phyloP scores from a whole-genome alignment of 495 filamentous ascomycete species.

The Trypethelium eluteriae region DNA sequence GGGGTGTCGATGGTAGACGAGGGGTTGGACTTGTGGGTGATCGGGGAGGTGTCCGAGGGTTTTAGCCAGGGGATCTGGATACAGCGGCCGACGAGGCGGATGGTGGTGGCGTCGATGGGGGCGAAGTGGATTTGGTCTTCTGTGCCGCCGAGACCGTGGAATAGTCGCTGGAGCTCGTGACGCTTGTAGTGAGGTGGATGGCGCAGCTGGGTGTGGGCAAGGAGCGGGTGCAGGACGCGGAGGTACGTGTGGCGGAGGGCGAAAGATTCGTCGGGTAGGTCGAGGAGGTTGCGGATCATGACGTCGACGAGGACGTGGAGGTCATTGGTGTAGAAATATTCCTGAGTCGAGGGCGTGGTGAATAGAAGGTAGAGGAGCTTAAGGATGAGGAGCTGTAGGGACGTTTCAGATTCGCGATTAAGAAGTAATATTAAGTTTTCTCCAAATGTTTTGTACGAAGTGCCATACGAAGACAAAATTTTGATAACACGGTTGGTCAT shows the following conservation, averaged over 20 bases:
- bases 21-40: neutral
- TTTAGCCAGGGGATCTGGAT: constrained; percentile 74
- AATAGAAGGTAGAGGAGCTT: constrained; percentile 94
- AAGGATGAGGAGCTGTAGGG: constrained; percentile 84
- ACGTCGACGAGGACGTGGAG: constrained; percentile 90
- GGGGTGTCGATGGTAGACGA: neutral
- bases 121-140: constrained; percentile 57
- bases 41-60: neutral
- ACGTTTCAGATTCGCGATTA: constrained; percentile 87
- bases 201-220: constrained; percentile 82
- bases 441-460: constrained; percentile 83
- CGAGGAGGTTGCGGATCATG: constrained; percentile 89
- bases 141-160: constrained; percentile 54
- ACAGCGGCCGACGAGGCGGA: constrained; percentile 74
- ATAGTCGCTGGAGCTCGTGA: constrained; percentile 68
- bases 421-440: constrained; percentile 95
- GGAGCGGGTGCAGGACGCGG: constrained; percentile 83
- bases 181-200: constrained; percentile 80
- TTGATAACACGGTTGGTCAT: constrained; percentile 93
- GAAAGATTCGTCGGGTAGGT: constrained; percentile 47
- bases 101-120: constrained; percentile 82
- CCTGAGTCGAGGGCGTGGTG: constrained; percentile 79
- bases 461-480: constrained; percentile 68
- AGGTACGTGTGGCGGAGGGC: constrained; percentile 92
- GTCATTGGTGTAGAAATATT: constrained; percentile 98